Evolutionary conservation across 2,329 filamentous ascomycete genomes (phyloP).

Genomic region (Dactylella cylindrospora): DNA sequence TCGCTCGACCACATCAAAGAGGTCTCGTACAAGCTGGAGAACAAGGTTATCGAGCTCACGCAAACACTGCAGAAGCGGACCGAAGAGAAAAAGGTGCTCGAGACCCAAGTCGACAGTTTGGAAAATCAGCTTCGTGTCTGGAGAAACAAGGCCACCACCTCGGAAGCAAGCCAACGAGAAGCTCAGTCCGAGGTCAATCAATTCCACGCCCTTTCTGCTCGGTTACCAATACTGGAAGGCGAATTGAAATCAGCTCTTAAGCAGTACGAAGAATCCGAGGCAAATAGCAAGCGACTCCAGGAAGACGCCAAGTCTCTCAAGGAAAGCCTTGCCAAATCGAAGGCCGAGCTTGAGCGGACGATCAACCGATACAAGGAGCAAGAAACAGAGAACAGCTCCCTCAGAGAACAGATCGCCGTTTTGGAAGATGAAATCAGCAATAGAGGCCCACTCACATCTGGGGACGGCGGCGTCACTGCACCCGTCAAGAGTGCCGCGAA

Average conservation of each 20-base stretch:
- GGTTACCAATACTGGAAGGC: conserved; percentile 85
- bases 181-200: conserved; percentile 96
- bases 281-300: conserved; percentile 89
- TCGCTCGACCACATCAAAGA: conserved; percentile 76
- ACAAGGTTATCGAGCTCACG: conserved; percentile 98
- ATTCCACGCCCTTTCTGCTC: conserved; percentile 90
- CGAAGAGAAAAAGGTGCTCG: conserved; percentile 86
- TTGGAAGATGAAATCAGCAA: conserved; percentile 77
- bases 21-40: conserved; percentile 98
- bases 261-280: conserved; percentile 84
- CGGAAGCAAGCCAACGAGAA: conserved; percentile 89
- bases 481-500: conserved; percentile 64
- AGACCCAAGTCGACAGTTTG: conserved; percentile 89
- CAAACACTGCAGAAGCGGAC: conserved; percentile 91
- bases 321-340: conserved; percentile 77
- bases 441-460: conserved; percentile 59
- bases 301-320: conserved; percentile 86
- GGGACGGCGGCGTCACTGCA: conserved; percentile 68
- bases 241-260: conserved; percentile 90
- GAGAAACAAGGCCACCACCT: conserved; percentile 85
- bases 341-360: conserved; percentile 75
- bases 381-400: conserved; percentile 79
- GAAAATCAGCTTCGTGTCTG: conserved; percentile 94
- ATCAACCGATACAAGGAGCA: conserved; percentile 72
- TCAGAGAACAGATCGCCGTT: conserved; percentile 84